These are phyloP conservation scores for Diaporthe humulicola DNA, from an alignment of 2,329 filamentous ascomycete genomes.

Conservation along the genomic window DNA sequence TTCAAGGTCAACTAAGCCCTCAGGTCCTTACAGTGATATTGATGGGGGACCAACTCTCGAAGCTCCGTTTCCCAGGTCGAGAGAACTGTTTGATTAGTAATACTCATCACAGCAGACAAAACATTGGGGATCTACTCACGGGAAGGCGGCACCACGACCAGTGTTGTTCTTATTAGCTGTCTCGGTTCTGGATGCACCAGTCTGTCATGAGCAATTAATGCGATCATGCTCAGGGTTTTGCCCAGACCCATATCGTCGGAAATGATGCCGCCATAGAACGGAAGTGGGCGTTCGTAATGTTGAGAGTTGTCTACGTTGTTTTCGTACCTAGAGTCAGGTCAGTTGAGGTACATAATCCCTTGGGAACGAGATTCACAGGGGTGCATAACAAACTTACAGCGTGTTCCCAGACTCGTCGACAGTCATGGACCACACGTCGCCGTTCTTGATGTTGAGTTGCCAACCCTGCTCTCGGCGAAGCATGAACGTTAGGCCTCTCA, in stretches of 20 bases:
- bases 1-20: background rate
- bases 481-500: conserved; percentile 11
- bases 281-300: background rate
- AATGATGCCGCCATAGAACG: background rate
- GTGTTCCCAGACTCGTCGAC: background rate
- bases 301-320: background rate
- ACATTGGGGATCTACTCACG: background rate
- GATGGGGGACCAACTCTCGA: background rate
- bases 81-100: background rate
- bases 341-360: too few relatives aligned
- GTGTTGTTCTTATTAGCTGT: too few relatives aligned
- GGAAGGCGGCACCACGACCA: background rate
- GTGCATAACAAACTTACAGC: background rate
- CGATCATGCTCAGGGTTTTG: background rate
- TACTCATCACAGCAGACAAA: too few relatives aligned
- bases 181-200: too few relatives aligned
- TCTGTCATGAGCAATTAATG: background rate
- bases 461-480: conserved; percentile 26
- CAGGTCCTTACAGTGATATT: too few relatives aligned
- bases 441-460: background rate
- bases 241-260: background rate
- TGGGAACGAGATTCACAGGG: too few relatives aligned
- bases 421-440: background rate
- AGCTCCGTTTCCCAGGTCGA: background rate
- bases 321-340: background rate